Percentiles rank a stretch among this genome's conserved stretches.
Conservation (phyloP, 1,284 basidiomycete species). For the Hemileia vastatrix region DNA sequence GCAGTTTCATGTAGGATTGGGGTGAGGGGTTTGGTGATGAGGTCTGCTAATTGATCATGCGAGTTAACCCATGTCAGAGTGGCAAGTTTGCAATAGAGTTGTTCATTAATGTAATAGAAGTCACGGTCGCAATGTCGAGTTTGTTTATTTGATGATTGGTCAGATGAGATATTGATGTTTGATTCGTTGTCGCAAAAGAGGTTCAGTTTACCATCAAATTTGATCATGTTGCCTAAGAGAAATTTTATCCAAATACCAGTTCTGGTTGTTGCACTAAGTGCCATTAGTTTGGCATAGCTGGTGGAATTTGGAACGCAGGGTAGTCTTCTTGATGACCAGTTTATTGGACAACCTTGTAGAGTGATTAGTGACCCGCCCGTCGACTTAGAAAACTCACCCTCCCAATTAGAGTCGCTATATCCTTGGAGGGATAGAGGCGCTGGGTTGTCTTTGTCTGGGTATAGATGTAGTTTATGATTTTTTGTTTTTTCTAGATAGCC, state of each 20-base stretch:
- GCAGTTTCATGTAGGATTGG: too few species aligned
- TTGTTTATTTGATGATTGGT: not conserved
- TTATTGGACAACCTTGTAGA: not conserved
- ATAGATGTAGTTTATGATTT: not conserved
- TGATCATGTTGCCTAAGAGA: not conserved
- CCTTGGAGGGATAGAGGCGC: not conserved
- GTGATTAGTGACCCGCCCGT: not conserved
- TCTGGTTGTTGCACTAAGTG: not conserved
- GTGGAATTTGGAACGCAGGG: not conserved
- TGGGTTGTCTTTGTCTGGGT: not conserved
- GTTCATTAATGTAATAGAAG: conserved; percentile 1
- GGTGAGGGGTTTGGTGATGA: conserved; percentile 9
- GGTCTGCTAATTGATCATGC: not conserved
- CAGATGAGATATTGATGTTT: not conserved
- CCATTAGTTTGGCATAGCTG: not conserved
- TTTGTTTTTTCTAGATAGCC: not conserved
- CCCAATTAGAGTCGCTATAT: conserved; percentile 9
- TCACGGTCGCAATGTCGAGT: not conserved
- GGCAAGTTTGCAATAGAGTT: not conserved
- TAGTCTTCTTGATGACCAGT: not conserved
- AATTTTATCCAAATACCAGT: not conserved
- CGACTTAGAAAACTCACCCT: conserved; percentile 1
- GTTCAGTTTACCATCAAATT: not conserved
- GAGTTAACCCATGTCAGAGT: not conserved
- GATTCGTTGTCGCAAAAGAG: conserved; percentile 2